Percentiles rank a stretch among this genome's conserved stretches.
Evolutionary conservation across 1,139 yeast genomes (phyloP).

Genomic region (Protomyces arabidopsidicola): DNA sequence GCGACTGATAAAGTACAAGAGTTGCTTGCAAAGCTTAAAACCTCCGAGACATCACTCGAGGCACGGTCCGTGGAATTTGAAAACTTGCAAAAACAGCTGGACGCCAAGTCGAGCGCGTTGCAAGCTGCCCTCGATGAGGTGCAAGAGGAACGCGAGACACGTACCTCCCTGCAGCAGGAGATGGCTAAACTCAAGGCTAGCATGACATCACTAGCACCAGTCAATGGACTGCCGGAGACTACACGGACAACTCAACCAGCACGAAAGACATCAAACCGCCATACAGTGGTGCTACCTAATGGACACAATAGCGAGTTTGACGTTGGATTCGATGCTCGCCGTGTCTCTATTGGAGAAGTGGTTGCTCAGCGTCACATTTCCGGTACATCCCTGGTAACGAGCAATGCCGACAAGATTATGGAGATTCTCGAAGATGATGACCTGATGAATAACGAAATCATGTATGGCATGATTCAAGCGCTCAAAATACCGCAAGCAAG

Average conservation of each 20-base stretch:
- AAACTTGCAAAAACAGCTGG: constrained; percentile 55
- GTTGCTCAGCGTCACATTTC: neutral
- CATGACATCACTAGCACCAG: neutral
- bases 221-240: neutral
- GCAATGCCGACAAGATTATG: constrained; percentile 43
- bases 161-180: constrained; percentile 47
- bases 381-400: neutral
- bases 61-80: constrained; percentile 62
- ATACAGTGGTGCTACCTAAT: neutral
- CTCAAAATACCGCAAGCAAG: constrained; percentile 82
- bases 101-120: constrained; percentile 56
- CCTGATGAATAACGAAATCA: constrained; percentile 74
- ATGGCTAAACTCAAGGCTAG: constrained; percentile 33
- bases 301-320: neutral
- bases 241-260: neutral
- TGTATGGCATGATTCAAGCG: constrained; percentile 82
- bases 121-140: constrained; percentile 51
- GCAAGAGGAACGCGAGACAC: constrained; percentile 37
- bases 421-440: constrained; percentile 66
- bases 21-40: constrained; percentile 57
- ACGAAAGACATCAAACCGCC: neutral
- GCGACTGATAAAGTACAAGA: constrained; percentile 30
- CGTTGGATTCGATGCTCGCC: neutral
- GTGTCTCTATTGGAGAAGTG: neutral
- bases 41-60: constrained; percentile 60